Conservation (phyloP, 148 eudicot genomes). For the Spergularia bocconei region DNA sequence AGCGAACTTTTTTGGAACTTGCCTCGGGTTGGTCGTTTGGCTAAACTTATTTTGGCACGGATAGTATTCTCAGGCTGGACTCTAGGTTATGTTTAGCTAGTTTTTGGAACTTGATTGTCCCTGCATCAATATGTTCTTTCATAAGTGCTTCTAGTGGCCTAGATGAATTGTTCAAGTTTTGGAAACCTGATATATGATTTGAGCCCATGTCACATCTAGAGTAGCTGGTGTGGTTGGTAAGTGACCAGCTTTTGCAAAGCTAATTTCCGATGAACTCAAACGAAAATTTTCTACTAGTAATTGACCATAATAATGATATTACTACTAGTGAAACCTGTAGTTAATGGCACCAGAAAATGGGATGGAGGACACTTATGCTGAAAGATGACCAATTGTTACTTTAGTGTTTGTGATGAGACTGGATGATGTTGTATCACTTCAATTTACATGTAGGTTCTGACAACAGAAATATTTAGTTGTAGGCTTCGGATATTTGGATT, state of each 20-base stretch:
- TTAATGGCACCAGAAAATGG: too few relatives aligned
- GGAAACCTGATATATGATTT: slow-evolving; percentile 8
- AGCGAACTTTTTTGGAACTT: too few relatives aligned
- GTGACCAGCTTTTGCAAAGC: background rate
- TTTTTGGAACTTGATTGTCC: background rate
- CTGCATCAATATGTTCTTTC: background rate
- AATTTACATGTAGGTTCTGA: slow-evolving; percentile 17
- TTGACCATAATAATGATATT: too few relatives aligned
- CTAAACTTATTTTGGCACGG: background rate
- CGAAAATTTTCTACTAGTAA: background rate
- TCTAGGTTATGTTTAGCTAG: slow-evolving; percentile 8
- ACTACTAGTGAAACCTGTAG: too few relatives aligned
- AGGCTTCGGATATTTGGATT: background rate
- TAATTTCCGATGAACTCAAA: background rate
- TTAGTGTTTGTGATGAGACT: too few relatives aligned
- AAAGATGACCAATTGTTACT: too few relatives aligned
- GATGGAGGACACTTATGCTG: too few relatives aligned
- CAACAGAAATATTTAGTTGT: too few relatives aligned
- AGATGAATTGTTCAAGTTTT: background rate
- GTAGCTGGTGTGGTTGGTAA: background rate
- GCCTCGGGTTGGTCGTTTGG: slow-evolving; percentile 12
- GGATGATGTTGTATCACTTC: background rate
- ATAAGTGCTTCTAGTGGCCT: background rate
- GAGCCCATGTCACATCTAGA: background rate
- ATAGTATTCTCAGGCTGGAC: background rate